phyloP scores from a whole-genome alignment of 768 basidiomycete genomes.

The Rhodocollybia butyracea region DNA sequence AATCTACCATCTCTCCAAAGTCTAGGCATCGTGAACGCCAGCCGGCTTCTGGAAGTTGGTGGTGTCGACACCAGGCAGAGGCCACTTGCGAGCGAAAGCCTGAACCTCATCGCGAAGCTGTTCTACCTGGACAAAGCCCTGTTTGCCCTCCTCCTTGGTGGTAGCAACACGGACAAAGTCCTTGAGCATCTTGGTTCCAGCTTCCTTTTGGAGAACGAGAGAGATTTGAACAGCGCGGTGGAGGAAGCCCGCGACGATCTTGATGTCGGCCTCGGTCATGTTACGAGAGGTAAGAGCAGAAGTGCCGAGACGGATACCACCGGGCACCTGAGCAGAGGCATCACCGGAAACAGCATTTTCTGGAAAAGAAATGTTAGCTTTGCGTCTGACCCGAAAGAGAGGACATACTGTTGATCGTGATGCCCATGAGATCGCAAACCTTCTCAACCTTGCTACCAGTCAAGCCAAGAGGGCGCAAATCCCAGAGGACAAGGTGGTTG shows the following conservation, averaged over 20 bases:
- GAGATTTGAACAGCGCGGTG: slow-evolving; percentile 94
- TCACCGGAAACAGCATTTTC: slow-evolving; percentile 98
- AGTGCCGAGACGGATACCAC: slow-evolving; percentile 95
- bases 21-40: slow-evolving; percentile 52
- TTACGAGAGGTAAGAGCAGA: slow-evolving; percentile 92
- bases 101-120: slow-evolving; percentile 79
- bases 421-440: slow-evolving; percentile 93
- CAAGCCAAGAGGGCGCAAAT: slow-evolving; percentile 88
- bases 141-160: slow-evolving; percentile 61
- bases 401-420: slow-evolving; percentile 89
- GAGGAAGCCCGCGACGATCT: slow-evolving; percentile 83
- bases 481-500: slow-evolving; percentile 98
- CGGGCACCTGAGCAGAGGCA: slow-evolving; percentile 91
- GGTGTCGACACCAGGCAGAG: slow-evolving; percentile 81
- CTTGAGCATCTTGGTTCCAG: slow-evolving; percentile 91
- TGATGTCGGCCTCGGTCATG: slow-evolving; percentile 87
- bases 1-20: background rate
- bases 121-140: slow-evolving; percentile 67
- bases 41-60: slow-evolving; percentile 49
- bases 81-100: slow-evolving; percentile 83
- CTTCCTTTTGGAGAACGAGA: slow-evolving; percentile 87
- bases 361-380: slow-evolving; percentile 21
- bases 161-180: slow-evolving; percentile 89
- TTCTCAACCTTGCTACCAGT: slow-evolving; percentile 99
- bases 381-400: background rate